Evolutionary conservation across 169 alveolate genomes (phyloP).

Genomic region (Cryptosporidium viatorum): DNA sequence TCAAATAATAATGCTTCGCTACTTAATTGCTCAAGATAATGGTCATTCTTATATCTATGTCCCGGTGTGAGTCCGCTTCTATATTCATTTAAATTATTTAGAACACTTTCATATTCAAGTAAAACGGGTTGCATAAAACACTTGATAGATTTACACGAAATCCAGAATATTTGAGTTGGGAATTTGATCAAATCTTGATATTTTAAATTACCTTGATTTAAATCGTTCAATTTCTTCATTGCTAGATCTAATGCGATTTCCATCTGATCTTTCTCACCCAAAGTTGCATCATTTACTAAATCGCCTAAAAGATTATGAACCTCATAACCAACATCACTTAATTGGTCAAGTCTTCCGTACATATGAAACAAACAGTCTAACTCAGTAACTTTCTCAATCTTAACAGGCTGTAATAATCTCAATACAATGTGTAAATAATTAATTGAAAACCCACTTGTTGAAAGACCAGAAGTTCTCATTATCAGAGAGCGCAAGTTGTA

Average conservation of each 20-base stretch:
- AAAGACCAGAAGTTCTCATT: constrained; percentile 44
- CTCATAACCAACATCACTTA: constrained; percentile 11
- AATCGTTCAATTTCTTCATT: background rate
- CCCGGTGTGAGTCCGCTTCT: constrained; percentile 76
- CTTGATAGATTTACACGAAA: constrained; percentile 83
- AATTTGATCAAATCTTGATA: constrained; percentile 82
- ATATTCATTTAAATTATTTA: constrained; percentile 76
- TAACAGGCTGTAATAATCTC: constrained; percentile 76
- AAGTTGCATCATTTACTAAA: constrained; percentile 62
- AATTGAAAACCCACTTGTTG: constrained; percentile 75
- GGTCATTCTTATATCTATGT: constrained; percentile 57
- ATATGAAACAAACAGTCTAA: constrained; percentile 25
- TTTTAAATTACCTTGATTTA: constrained; percentile 33
- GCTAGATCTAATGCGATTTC: constrained; percentile 15
- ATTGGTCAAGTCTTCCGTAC: constrained; percentile 15
- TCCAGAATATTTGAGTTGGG: constrained; percentile 88
- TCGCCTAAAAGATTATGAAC: constrained; percentile 53
- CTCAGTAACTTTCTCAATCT: constrained; percentile 75
- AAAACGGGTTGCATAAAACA: constrained; percentile 83
- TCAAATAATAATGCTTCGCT: constrained; percentile 67
- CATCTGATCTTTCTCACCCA: constrained; percentile 49
- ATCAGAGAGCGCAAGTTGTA: constrained; percentile 43
- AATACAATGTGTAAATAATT: constrained; percentile 74
- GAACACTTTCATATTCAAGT: constrained; percentile 76
- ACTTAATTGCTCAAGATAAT: constrained; percentile 72